Percentiles rank a stretch among this genome's conserved stretches.
Evolutionary conservation across 768 basidiomycete species (phyloP).

Genomic region (Gloeopeniophorella convolvens): DNA sequence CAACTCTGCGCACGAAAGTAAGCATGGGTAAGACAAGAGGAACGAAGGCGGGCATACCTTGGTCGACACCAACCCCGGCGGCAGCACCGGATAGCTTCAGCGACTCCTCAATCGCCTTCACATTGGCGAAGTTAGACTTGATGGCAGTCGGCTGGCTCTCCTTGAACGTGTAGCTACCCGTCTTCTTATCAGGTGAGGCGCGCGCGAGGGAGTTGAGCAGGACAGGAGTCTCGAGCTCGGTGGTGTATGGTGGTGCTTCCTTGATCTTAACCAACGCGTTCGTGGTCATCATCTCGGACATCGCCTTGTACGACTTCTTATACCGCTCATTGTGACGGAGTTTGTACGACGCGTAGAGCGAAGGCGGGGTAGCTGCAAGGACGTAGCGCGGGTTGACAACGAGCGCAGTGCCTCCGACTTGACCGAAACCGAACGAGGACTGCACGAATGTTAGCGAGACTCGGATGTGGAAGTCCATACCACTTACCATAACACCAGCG

Average conservation of each 20-base stretch:
- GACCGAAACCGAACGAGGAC: conserved; percentile 97
- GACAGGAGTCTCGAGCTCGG: conserved; percentile 80
- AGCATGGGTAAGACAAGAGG: conserved; percentile 12
- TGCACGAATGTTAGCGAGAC: conserved; percentile 27
- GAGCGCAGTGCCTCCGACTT: conserved; percentile 91
- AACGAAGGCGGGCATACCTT: conserved; percentile 46
- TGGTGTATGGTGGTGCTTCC: conserved; percentile 81
- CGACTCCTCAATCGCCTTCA: conserved; percentile 52
- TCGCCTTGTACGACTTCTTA: conserved; percentile 74
- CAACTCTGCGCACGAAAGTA: conserved; percentile 47
- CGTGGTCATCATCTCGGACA: conserved; percentile 94
- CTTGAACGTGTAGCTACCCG: conserved; percentile 78
- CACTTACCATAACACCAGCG: conserved; percentile 75
- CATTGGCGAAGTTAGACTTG: conserved; percentile 57
- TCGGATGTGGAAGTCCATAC: neutral
- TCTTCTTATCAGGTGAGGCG: conserved; percentile 75
- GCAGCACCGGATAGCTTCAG: conserved; percentile 41
- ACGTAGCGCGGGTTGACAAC: conserved; percentile 89
- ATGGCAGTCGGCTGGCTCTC: conserved; percentile 50
- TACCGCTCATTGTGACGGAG: conserved; percentile 58
- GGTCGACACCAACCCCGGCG: conserved; percentile 83
- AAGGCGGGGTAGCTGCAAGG: conserved; percentile 74
- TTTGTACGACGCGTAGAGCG: conserved; percentile 74
- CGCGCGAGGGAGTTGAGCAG: conserved; percentile 91
- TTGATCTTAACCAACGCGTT: conserved; percentile 94